Percentiles rank a stretch among this genome's conserved stretches.
These are phyloP conservation scores for Diplodia sapinea DNA, from an alignment of 2,329 filamentous ascomycete genomes.

Conservation along the genomic window DNA sequence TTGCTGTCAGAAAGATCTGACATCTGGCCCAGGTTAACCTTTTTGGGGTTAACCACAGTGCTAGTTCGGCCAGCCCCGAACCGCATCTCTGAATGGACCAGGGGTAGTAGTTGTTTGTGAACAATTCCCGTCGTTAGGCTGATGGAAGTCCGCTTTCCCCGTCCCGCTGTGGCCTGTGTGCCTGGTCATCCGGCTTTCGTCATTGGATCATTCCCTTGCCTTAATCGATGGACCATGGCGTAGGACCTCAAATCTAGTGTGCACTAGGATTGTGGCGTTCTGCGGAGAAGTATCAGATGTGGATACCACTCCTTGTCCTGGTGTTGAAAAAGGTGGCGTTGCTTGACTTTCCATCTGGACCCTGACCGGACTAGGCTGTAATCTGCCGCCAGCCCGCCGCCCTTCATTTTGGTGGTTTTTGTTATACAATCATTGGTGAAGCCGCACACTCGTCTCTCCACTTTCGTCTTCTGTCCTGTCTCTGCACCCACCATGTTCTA, in stretches of 20 bases:
- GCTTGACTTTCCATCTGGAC: not conserved
- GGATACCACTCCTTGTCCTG: not conserved
- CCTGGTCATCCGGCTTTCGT: not conserved
- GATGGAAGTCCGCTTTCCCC: not conserved
- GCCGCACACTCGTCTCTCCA: not conserved
- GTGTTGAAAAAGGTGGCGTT: not conserved
- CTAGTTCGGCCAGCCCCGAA: not conserved
- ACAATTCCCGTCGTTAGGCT: not conserved
- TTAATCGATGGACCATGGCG: not conserved
- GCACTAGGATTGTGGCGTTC: not conserved
- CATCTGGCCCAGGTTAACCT: not conserved
- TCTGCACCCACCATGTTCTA: conserved; percentile 3
- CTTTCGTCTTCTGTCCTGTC: not conserved
- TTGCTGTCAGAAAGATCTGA: not conserved
- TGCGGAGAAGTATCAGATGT: conserved; percentile 1
- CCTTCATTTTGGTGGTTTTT: not conserved
- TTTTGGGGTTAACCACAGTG: not conserved
- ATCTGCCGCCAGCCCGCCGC: not conserved
- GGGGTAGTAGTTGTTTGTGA: not conserved
- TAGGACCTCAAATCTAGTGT: not conserved
- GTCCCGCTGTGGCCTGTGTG: not conserved
- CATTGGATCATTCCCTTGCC: not conserved
- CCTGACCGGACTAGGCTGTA: not conserved
- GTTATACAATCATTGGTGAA: not conserved
- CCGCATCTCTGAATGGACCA: not conserved